These are phyloP conservation scores for Lithospermum erythrorhizon DNA, from an alignment of 257 asterid genomes.

Conservation along the genomic window DNA sequence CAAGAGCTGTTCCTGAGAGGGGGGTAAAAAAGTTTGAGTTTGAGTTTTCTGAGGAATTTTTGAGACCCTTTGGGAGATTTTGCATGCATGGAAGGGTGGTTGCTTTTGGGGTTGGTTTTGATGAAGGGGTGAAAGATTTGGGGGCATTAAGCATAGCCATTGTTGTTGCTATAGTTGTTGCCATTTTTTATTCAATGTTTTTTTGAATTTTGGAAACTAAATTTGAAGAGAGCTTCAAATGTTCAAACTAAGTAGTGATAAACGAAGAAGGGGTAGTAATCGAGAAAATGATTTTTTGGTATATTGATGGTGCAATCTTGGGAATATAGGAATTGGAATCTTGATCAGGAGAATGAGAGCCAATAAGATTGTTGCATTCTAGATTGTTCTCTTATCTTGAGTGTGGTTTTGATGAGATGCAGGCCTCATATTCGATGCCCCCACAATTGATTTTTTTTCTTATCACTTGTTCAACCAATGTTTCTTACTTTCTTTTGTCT, in stretches of 20 bases:
- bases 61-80: slow-evolving; percentile 33
- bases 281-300: no score
- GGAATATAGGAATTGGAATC: no score
- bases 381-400: slow-evolving; percentile 60
- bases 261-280: no score
- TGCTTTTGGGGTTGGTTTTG: slow-evolving; percentile 26
- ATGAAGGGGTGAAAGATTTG: slow-evolving; percentile 11
- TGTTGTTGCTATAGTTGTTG: slow-evolving; percentile 64
- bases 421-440: slow-evolving; percentile 36
- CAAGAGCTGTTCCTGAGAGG: slow-evolving; percentile 35
- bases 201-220: background rate
- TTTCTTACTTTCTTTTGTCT: background rate
- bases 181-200: slow-evolving; percentile 29
- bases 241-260: no score
- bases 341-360: slow-evolving; percentile 15
- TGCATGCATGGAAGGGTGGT: slow-evolving; percentile 37
- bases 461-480: slow-evolving; percentile 24
- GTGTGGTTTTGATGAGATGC: slow-evolving; percentile 31
- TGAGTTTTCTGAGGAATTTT: slow-evolving; percentile 1
- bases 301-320: no score
- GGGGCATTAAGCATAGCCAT: slow-evolving; percentile 51
- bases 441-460: slow-evolving; percentile 34
- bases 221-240: background rate
- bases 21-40: slow-evolving; percentile 14
- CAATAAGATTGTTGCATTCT: slow-evolving; percentile 31